Percentiles rank a stretch among this genome's conserved stretches.
Evolutionary conservation across 1,284 basidiomycete genomes (phyloP).

Genomic region (Anthracocystis walkeri): DNA sequence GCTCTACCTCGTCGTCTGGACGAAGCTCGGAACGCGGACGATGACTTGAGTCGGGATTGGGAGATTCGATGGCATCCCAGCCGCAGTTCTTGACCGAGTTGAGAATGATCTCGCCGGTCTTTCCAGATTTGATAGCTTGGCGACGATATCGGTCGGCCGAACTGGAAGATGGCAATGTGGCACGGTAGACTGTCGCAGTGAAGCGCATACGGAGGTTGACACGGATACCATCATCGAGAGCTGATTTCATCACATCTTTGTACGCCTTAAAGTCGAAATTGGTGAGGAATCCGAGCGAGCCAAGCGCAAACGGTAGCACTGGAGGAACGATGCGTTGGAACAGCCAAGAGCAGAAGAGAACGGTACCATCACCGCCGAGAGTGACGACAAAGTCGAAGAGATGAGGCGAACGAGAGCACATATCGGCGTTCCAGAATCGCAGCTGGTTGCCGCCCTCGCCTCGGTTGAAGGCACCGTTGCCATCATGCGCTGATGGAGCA

Average conservation of each 20-base stretch:
- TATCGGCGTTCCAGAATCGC: slow-evolving; percentile 95
- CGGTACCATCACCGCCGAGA: slow-evolving; percentile 94
- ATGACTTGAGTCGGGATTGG: slow-evolving; percentile 20
- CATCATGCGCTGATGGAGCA: slow-evolving; percentile 30
- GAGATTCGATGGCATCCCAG: slow-evolving; percentile 64
- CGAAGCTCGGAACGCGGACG: slow-evolving; percentile 22
- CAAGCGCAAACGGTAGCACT: slow-evolving; percentile 96
- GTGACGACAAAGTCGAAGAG: slow-evolving; percentile 98
- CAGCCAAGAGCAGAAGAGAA: slow-evolving; percentile 98
- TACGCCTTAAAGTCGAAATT: slow-evolving; percentile 96
- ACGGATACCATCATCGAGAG: slow-evolving; percentile 91
- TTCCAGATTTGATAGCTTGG: slow-evolving; percentile 62
- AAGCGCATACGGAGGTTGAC: slow-evolving; percentile 99
- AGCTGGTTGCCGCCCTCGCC: slow-evolving; percentile 79
- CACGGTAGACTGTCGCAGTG: slow-evolving; percentile 90
- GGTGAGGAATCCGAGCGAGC: slow-evolving; percentile 96
- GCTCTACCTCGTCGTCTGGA: slow-evolving; percentile 30
- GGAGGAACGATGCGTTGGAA: slow-evolving; percentile 98
- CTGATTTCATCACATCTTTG: slow-evolving; percentile 86
- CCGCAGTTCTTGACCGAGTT: slow-evolving; percentile 62
- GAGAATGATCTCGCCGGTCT: slow-evolving; percentile 67
- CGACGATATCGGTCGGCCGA: slow-evolving; percentile 53
- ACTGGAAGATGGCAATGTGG: slow-evolving; percentile 46
- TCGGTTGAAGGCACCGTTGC: slow-evolving; percentile 27
- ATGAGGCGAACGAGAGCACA: slow-evolving; percentile 92